Percentiles rank a stretch among this genome's conserved stretches.
phyloP scores from a whole-genome alignment of 2,329 filamentous ascomycete genomes.

The Gremmenia infestans region DNA sequence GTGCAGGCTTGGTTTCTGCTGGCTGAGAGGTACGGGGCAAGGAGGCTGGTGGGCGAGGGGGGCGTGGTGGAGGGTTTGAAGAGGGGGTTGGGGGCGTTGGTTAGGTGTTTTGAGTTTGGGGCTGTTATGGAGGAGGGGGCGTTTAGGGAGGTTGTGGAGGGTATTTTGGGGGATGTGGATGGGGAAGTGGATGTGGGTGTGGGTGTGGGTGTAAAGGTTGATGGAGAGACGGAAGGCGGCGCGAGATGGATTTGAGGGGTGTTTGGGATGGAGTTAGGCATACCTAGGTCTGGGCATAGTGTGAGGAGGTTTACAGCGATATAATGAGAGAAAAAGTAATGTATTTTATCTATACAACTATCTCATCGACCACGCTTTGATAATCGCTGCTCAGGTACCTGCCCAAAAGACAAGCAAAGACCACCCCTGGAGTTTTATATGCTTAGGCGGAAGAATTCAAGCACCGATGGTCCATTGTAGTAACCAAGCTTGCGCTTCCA shows the following conservation, averaged over 20 bases:
- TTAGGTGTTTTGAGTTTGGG: constrained; percentile 25
- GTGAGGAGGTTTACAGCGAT: no score
- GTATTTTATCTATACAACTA: no score
- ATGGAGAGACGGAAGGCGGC: background rate
- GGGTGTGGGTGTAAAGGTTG: background rate
- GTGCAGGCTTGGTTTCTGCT: constrained; percentile 30
- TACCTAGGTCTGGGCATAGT: no score
- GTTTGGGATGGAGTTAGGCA: background rate
- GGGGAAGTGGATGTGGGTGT: background rate
- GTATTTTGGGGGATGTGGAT: constrained; percentile 6
- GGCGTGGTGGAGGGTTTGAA: constrained; percentile 18
- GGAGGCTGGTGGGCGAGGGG: constrained; percentile 4
- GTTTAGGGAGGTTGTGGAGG: constrained; percentile 24
- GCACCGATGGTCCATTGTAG: no score
- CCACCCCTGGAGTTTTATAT: no score
- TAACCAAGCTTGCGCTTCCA: background rate
- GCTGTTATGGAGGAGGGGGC: constrained; percentile 23
- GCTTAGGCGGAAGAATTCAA: no score
- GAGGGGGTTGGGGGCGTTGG: constrained; percentile 16
- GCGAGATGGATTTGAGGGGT: background rate
- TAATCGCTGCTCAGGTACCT: no score
- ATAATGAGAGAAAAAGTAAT: no score
- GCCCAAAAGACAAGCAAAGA: no score
- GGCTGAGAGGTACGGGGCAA: constrained; percentile 11
- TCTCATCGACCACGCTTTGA: no score